Conservation (phyloP, 805 yeast species). For the Jamesozyma spencerorum region DNA sequence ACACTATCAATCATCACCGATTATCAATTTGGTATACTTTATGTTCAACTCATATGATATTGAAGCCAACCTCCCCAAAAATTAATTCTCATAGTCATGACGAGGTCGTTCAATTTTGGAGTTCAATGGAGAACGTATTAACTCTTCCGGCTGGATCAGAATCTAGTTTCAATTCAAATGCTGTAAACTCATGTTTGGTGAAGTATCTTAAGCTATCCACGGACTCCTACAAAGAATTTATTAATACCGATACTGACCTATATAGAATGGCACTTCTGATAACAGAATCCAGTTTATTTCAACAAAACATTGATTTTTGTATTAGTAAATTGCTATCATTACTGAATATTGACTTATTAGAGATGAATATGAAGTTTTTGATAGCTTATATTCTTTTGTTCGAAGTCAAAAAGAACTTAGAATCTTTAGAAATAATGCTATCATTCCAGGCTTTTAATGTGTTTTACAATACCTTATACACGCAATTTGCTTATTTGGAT, state of each 20-base stretch:
- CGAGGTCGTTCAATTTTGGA: slow-evolving; percentile 22
- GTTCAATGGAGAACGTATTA: slow-evolving; percentile 19
- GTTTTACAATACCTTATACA: slow-evolving; percentile 35
- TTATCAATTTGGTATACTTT: too few relatives aligned
- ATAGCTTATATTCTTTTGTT: slow-evolving; percentile 37
- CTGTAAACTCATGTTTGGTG: slow-evolving; percentile 22
- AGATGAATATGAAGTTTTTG: slow-evolving; percentile 32
- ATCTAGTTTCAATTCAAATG: slow-evolving; percentile 5
- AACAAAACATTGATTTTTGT: slow-evolving; percentile 36
- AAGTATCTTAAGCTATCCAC: slow-evolving; percentile 22
- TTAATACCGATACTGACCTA: slow-evolving; percentile 27
- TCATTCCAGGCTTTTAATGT: slow-evolving; percentile 46
- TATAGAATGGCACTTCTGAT: slow-evolving; percentile 31
- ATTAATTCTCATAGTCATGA: slow-evolving; percentile 10
- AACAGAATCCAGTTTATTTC: slow-evolving; percentile 31
- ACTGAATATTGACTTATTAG: slow-evolving; percentile 30
- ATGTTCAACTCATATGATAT: slow-evolving; percentile 12
- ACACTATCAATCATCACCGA: too few relatives aligned
- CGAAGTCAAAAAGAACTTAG: slow-evolving; percentile 36
- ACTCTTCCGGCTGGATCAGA: slow-evolving; percentile 5
- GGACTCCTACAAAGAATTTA: slow-evolving; percentile 20
- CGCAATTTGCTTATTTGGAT: slow-evolving; percentile 27
- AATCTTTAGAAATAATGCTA: slow-evolving; percentile 37
- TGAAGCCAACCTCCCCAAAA: slow-evolving; percentile 17
- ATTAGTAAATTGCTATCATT: slow-evolving; percentile 41